Conservation (phyloP, 257 asterid genomes). For the Apocynum venetum region DNA sequence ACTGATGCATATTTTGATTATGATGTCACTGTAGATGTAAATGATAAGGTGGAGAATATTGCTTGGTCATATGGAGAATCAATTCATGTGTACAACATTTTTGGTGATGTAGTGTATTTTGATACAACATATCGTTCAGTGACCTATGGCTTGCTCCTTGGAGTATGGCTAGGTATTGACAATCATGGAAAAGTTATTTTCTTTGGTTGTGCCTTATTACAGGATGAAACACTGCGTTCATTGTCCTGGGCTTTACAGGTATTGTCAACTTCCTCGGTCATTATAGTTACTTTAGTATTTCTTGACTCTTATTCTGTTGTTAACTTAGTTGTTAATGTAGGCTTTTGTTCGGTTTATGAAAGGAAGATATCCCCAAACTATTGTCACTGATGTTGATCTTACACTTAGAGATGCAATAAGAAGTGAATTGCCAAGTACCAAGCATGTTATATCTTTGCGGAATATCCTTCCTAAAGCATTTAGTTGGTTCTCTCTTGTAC, state of each 20-base stretch:
- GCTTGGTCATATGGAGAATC: conserved; percentile 67
- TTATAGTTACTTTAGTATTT: conserved; percentile 12
- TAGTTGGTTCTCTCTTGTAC: conserved; percentile 58
- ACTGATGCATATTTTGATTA: conserved; percentile 50
- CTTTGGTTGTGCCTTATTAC: conserved; percentile 62
- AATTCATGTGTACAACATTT: conserved; percentile 41
- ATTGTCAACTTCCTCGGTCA: conserved; percentile 3
- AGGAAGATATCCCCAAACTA: conserved; percentile 57
- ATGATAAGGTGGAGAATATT: conserved; percentile 59
- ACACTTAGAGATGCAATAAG: conserved; percentile 52
- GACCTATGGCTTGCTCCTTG: conserved; percentile 45
- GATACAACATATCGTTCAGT: conserved; percentile 50
- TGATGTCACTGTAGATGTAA: conserved; percentile 48
- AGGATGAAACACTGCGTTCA: conserved; percentile 46
- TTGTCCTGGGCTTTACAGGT: conserved; percentile 61
- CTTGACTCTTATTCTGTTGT: not conserved
- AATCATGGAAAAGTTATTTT: conserved; percentile 51
- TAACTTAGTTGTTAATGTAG: conserved; percentile 34
- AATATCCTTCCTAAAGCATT: conserved; percentile 41
- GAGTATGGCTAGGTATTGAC: conserved; percentile 66
- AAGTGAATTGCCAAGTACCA: conserved; percentile 64
- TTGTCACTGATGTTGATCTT: conserved; percentile 55
- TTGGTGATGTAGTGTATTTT: conserved; percentile 63
- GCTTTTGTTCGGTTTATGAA: conserved; percentile 59
- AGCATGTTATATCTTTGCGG: conserved; percentile 49